Conservation (phyloP, 2,329 filamentous ascomycete genomes). For the Fusarium transvaalense region DNA sequence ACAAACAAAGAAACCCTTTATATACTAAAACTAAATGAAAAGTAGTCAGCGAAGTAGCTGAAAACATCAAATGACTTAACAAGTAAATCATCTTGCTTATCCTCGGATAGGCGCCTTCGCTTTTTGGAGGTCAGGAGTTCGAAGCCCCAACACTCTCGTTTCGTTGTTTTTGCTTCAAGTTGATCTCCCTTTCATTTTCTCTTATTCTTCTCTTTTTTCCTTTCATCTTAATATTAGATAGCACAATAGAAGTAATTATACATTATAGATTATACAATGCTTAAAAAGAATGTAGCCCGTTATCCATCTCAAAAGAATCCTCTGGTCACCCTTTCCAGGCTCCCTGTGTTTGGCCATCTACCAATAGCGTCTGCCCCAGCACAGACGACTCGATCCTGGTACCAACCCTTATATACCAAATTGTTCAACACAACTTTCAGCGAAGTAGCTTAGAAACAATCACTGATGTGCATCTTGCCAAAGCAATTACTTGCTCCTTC, state of each 20-base stretch:
- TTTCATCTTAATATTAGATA: too few species aligned
- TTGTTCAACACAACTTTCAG: neutral
- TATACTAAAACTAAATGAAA: neutral
- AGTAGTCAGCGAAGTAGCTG: conserved; percentile 16
- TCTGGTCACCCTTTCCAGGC: too few species aligned
- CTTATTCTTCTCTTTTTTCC: neutral
- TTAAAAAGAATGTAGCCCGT: too few species aligned
- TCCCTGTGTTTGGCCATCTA: neutral
- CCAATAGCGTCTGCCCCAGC: neutral
- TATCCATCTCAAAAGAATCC: too few species aligned
- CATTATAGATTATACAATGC: too few species aligned
- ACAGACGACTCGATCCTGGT: neutral
- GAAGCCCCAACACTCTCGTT: neutral
- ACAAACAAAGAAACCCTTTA: neutral
- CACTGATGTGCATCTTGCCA: too few species aligned
- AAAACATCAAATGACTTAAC: neutral
- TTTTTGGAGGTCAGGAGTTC: conserved; percentile 5
- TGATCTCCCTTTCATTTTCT: neutral
- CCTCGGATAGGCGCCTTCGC: conserved; percentile 6
- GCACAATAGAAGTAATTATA: too few species aligned
- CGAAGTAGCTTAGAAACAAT: conserved; percentile 16
- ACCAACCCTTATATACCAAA: neutral
- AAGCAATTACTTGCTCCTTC: too few species aligned
- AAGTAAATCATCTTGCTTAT: neutral
- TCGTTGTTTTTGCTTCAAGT: neutral